Percentiles rank a stretch among this genome's conserved stretches.
phyloP scores from a whole-genome alignment of 164 flowering plant species.

The Vitis rotundifolia region DNA sequence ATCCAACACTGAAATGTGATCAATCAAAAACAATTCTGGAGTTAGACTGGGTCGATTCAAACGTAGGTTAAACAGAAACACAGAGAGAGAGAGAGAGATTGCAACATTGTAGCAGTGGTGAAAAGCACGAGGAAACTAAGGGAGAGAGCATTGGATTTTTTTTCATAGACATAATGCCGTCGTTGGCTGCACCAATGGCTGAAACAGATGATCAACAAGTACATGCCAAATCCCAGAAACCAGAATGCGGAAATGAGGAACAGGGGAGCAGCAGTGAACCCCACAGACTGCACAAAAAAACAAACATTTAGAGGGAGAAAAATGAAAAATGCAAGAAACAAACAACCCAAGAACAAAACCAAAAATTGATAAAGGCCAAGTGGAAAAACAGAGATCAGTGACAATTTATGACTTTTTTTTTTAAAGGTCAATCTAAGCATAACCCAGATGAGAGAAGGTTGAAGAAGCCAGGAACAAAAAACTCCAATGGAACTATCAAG shows the following conservation, averaged over 20 bases:
- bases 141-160: slow-evolving; percentile 19
- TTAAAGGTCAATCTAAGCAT: too few relatives aligned
- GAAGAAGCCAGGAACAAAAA: too few relatives aligned
- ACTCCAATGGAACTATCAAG: too few relatives aligned
- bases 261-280: slow-evolving; percentile 29
- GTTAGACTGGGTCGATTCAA: background rate
- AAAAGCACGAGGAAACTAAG: slow-evolving; percentile 28
- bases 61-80: background rate
- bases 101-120: slow-evolving; percentile 31
- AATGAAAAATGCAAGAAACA: too few relatives aligned
- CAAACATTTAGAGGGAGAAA: background rate
- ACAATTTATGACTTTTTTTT: too few relatives aligned
- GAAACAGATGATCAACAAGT: slow-evolving; percentile 19
- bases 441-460: too few relatives aligned
- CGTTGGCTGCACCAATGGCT: slow-evolving; percentile 22
- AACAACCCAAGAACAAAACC: too few relatives aligned
- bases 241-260: slow-evolving; percentile 24
- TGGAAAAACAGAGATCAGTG: too few relatives aligned
- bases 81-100: background rate
- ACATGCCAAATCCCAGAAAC: slow-evolving; percentile 28
- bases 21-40: background rate
- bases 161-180: slow-evolving; percentile 22
- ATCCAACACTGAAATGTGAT: slow-evolving; percentile 25
- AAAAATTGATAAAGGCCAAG: too few relatives aligned
- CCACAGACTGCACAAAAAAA: slow-evolving; percentile 32